Evolutionary conservation across 2,329 filamentous ascomycete genomes (phyloP).

Genomic region (Thelonectria blattea): DNA sequence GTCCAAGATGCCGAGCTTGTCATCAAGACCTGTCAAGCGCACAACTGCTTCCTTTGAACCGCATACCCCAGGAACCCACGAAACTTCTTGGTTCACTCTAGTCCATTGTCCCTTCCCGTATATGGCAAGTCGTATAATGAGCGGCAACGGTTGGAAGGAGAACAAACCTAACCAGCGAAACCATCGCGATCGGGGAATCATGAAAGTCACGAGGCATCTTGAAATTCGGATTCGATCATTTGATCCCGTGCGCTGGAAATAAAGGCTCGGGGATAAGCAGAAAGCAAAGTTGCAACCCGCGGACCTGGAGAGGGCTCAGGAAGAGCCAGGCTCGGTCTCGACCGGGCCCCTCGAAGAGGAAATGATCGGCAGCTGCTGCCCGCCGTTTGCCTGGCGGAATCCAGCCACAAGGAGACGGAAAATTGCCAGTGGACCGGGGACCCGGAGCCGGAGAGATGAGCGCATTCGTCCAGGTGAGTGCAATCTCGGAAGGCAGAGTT

Average conservation of each 20-base stretch:
- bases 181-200: background rate
- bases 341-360: background rate
- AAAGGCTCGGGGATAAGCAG: slow-evolving; percentile 1
- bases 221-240: background rate
- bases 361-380: slow-evolving; percentile 8
- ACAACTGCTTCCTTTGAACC: background rate
- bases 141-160: too few relatives aligned
- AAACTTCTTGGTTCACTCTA: background rate
- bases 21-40: background rate
- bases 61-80: background rate
- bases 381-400: background rate
- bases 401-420: background rate
- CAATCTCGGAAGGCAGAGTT: background rate
- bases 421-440: background rate
- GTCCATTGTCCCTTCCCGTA: too few relatives aligned
- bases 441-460: slow-evolving; percentile 10
- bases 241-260: slow-evolving; percentile 10
- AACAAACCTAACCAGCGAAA: background rate
- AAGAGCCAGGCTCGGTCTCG: slow-evolving; percentile 1
- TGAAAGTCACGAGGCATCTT: too few relatives aligned
- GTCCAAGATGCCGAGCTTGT: background rate
- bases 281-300: background rate
- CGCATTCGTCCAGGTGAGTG: background rate
- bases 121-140: too few relatives aligned
- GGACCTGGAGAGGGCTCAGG: background rate